Base-by-base conservation (phyloP, 169 alveolate genomes). In the Eimeria zaria region DNA sequence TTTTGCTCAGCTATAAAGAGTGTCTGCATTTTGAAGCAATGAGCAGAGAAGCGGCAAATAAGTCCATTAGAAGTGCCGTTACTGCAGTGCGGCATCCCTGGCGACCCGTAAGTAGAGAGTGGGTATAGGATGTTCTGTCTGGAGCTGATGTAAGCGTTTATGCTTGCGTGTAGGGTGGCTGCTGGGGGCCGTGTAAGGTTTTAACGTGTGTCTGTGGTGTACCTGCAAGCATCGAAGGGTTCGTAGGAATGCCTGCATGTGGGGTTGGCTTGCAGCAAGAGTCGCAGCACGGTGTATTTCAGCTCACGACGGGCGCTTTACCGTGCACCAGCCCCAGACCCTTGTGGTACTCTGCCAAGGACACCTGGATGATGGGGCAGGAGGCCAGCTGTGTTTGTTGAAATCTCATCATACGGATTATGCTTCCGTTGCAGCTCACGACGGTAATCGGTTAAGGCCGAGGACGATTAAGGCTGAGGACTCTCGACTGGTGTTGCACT, bases 71-170 rank as follows among this genome's bases (percentile, higher is more conserved):
- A 41, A n/a, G 88, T 14, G 22, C 12, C 16, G 88, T 44, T 27
- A 3, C 88, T 46, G 20, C 67, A 78, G 39, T 14, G 88, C 67
- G 44, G 62, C 88, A 33, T 78, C 88, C 64, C 87, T 7, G 48
- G 46, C 53, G 55, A 9, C 53, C 11, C 12, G 46, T 78, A 46
- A 18, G 88, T 46, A 78, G 51, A 12, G 14, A 46, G n/a, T 24
- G 88, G 27, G 64, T 24, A 16, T 76, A 41, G 67, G 16, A n/a
- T 24, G 88, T n/a, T 48, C 44, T 22, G 41, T 33, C 53, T 33
- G 53, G 20, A 11, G 55, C 14, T 33, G 8, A 53, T 71, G 3
- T 18, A 18, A 18, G 53, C 3, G 81, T 39, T 71, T 71, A 5
- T 71, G 39, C 81, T 39, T 71, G 55, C 81, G 14, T 41, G 27